phyloP scores from a whole-genome alignment of 2,329 filamentous ascomycete species.

The Tolypocladium ovalisporum region DNA sequence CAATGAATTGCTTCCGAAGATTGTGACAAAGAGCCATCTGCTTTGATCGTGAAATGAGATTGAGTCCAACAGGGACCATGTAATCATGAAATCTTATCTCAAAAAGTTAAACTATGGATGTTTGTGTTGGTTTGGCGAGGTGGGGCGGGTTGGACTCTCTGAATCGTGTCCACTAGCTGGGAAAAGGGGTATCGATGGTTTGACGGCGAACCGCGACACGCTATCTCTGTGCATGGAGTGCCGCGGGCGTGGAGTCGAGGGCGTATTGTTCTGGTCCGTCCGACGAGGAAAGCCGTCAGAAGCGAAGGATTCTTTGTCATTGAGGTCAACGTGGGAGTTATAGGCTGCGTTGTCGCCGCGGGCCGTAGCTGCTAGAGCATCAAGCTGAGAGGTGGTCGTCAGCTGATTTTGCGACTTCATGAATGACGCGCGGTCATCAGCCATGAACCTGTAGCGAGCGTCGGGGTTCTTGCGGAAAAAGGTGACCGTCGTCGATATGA shows the following conservation, averaged over 20 bases:
- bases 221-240: neutral
- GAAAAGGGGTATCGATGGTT: neutral
- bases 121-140: too few relatives aligned
- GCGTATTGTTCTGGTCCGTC: neutral
- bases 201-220: neutral
- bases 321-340: neutral
- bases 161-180: neutral
- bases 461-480: neutral
- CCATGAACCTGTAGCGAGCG: neutral
- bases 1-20: too few relatives aligned
- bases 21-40: too few relatives aligned
- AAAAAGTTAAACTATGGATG: too few relatives aligned
- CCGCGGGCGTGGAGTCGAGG: neutral
- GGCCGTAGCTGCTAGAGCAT: neutral
- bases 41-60: too few relatives aligned
- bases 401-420: neutral
- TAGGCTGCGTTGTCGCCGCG: neutral
- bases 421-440: neutral
- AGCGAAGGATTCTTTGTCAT: neutral
- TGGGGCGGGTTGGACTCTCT: neutral
- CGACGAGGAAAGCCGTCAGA: neutral
- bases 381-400: neutral
- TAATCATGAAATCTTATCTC: too few relatives aligned
- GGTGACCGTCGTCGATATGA: neutral
- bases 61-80: too few relatives aligned